A percentile compares a stretch with the other conserved stretches of the same genome.
phyloP scores from a whole-genome alignment of 1,284 basidiomycete species.

The Heterobasidion annosum region DNA sequence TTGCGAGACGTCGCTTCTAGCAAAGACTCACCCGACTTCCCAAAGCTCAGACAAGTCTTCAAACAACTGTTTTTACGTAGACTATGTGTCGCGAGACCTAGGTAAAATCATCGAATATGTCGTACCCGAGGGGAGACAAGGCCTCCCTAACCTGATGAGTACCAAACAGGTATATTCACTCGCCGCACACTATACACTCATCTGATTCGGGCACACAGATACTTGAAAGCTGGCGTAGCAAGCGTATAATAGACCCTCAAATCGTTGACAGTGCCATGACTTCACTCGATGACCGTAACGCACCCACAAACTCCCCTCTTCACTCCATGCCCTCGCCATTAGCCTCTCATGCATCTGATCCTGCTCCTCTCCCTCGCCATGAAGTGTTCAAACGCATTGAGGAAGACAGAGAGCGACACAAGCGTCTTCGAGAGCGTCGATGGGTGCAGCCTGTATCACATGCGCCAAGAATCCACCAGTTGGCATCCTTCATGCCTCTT shows the following conservation, averaged over 20 bases:
- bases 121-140: slow-evolving; percentile 75
- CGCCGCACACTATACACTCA: neutral
- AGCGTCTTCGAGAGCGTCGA: slow-evolving; percentile 83
- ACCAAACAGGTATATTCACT: slow-evolving; percentile 60
- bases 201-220: slow-evolving; percentile 41
- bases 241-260: slow-evolving; percentile 74
- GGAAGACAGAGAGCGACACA: slow-evolving; percentile 92
- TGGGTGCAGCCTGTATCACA: slow-evolving; percentile 81
- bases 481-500: slow-evolving; percentile 54
- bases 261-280: slow-evolving; percentile 61
- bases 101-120: slow-evolving; percentile 71
- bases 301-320: slow-evolving; percentile 16
- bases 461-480: slow-evolving; percentile 31
- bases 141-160: slow-evolving; percentile 78
- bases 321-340: slow-evolving; percentile 15
- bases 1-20: slow-evolving; percentile 67
- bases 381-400: slow-evolving; percentile 89
- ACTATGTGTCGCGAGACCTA: slow-evolving; percentile 69
- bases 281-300: slow-evolving; percentile 35
- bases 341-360: slow-evolving; percentile 14
- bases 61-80: slow-evolving; percentile 57
- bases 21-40: slow-evolving; percentile 45
- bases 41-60: slow-evolving; percentile 29
- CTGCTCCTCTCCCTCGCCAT: slow-evolving; percentile 31
- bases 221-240: slow-evolving; percentile 78